Base-by-base conservation (phyloP, 2,329 filamentous ascomycete genomes). In the Neophaeococcomyces mojaviensis region DNA sequence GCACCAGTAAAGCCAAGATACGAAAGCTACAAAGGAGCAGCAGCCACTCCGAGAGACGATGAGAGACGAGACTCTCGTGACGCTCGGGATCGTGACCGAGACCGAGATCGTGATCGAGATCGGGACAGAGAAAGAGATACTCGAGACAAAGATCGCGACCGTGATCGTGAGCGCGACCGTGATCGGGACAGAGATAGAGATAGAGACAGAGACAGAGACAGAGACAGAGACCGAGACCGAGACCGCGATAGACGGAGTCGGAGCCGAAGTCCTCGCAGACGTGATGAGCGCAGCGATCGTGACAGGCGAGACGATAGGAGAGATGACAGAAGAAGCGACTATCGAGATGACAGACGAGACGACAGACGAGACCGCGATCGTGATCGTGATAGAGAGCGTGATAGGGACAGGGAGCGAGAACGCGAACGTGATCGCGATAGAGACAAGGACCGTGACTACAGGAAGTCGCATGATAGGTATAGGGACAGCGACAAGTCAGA, bases 91-190 rank as follows among this genome's bases (percentile, higher is more conserved):
- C 28, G 53, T 22, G 49, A 47, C 28, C 49, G 45, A 8, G 51
- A 36, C 15, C 5, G 36, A 31, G 56, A 63, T 31, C 54, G 63
- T 43, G 57, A 59, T 35, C 28, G 54, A 19, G 50, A 49, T 24
- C 49, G 45, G 2, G 51, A 56, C 22, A 49, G 54, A 16, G 46
- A 44, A 3, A 39, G 15, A n/a, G 37, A 26, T n/a, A 18, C 37
- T 18, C 48, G 39, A 30, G 56, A 63, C 31, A 54, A 62, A 42
- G 56, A 59, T 26, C 55, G 61, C 44, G 62, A 62, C 41, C 50
- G 61, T 37, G 49, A 56, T 19, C 49, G 52, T 43, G 35, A 47
- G 33, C 44, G 51, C 49, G 48, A 41, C 34, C 28, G 53, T 30
- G 51, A 49, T 31, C 50, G 48, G 9, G 50, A 55, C 30, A 50